Evolutionary conservation across 768 basidiomycete genomes (phyloP).

Genomic region (Tylopilus sp.): DNA sequence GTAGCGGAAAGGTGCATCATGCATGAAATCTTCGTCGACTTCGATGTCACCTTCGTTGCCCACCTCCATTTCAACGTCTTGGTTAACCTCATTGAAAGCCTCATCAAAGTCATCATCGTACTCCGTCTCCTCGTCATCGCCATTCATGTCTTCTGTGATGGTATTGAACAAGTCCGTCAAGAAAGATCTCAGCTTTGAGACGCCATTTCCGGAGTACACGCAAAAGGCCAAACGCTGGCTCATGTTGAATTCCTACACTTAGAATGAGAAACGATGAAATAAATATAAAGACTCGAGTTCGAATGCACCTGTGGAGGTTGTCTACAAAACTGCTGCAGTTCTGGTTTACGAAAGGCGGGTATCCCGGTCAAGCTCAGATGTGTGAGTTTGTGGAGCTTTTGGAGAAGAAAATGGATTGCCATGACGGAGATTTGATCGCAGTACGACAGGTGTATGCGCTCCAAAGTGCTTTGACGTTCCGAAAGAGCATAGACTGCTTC

Average conservation of each 20-base stretch:
- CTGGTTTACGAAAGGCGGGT: conserved; percentile 78
- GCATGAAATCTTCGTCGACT: conserved; percentile 42
- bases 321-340: conserved; percentile 88
- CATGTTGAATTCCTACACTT: conserved; percentile 78
- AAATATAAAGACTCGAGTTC: not conserved
- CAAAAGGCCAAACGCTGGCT: conserved; percentile 90
- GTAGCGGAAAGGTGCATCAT: conserved; percentile 29
- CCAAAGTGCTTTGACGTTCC: conserved; percentile 80
- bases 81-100: conserved; percentile 29
- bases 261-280: conserved; percentile 1
- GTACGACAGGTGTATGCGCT: conserved; percentile 95
- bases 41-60: conserved; percentile 41
- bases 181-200: conserved; percentile 75
- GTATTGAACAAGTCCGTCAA: conserved; percentile 73
- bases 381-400: conserved; percentile 84
- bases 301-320: conserved; percentile 74
- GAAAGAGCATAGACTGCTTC: conserved; percentile 87
- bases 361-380: conserved; percentile 99
- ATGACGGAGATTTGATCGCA: conserved; percentile 93
- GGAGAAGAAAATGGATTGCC: conserved; percentile 87
- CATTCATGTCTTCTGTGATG: conserved; percentile 66
- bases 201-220: conserved; percentile 93
- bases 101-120: conserved; percentile 49
- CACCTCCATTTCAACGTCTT: conserved; percentile 33
- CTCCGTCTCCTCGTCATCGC: conserved; percentile 63